Evolutionary conservation across 202 grass and related monocot genomes (phyloP).

Genomic region (Dendrocalamus latiflorus): DNA sequence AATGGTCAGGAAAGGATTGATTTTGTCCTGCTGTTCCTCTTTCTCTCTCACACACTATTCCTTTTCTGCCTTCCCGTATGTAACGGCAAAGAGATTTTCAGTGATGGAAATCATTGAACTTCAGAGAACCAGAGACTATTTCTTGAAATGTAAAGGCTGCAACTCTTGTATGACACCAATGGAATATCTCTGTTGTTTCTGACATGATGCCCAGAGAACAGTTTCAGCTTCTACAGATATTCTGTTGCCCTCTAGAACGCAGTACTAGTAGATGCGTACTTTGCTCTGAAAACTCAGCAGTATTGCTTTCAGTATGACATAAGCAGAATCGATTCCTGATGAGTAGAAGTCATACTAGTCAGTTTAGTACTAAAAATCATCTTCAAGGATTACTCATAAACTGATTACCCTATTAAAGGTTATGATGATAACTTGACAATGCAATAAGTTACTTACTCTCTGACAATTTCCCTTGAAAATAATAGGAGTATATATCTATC

Average conservation of each 20-base stretch:
- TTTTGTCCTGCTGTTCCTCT: conserved; percentile 14
- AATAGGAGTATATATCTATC: too few species aligned
- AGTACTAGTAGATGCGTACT: background rate
- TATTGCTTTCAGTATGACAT: background rate
- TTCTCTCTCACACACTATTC: background rate
- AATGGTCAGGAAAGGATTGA: conserved; percentile 16
- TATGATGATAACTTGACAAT: background rate
- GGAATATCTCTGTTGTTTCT: background rate
- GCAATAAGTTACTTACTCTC: background rate
- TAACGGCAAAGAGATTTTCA: conserved; percentile 2
- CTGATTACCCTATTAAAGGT: background rate
- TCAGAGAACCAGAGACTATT: background rate
- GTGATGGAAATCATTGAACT: background rate
- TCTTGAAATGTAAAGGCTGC: background rate
- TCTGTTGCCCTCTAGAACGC: background rate
- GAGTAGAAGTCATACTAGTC: background rate
- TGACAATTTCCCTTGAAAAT: background rate
- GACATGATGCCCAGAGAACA: background rate
- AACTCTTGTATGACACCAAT: background rate
- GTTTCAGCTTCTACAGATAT: background rate
- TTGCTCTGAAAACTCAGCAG: background rate
- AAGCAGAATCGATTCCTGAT: background rate
- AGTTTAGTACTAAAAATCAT: background rate
- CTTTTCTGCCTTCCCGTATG: background rate
- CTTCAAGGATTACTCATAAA: background rate